These are phyloP conservation scores for Termitomyces sp. DNA, from an alignment of 768 basidiomycete genomes.

Conservation along the genomic window DNA sequence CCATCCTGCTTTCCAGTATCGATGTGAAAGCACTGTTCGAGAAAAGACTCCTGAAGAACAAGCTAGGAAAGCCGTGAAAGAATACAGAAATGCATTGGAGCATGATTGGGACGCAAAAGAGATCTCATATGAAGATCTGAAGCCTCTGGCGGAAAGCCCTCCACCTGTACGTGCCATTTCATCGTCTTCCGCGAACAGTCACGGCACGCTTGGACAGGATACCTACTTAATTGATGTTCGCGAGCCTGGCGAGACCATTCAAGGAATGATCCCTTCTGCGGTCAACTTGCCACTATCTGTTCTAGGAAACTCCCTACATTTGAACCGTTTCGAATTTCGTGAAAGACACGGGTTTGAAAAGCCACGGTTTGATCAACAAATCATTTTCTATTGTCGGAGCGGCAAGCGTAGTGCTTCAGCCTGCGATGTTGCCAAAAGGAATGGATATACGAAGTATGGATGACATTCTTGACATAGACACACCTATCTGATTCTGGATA, in stretches of 20 bases:
- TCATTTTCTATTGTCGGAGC: conserved; percentile 89
- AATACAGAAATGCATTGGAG: conserved; percentile 38
- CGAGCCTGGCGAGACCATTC: conserved; percentile 85
- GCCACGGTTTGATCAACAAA: conserved; percentile 61
- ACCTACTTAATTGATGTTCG: conserved; percentile 85
- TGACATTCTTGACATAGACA: conserved; percentile 1
- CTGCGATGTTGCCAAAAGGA: conserved; percentile 72
- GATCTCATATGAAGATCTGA: conserved; percentile 75
- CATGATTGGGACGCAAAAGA: conserved; percentile 74
- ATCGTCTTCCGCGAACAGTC: conserved; percentile 4
- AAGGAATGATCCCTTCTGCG: conserved; percentile 89
- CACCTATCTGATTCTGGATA: not conserved
- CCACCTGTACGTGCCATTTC: conserved; percentile 40
- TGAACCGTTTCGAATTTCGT: conserved; percentile 50
- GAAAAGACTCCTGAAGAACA: conserved; percentile 23
- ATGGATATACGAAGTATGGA: conserved; percentile 75
- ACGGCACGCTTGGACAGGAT: conserved; percentile 35
- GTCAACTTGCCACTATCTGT: conserved; percentile 84
- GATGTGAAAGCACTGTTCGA: conserved; percentile 14
- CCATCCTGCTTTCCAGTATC: conserved; percentile 6
- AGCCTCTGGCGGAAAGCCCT: conserved; percentile 74
- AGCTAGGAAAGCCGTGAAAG: conserved; percentile 26
- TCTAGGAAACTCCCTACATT: conserved; percentile 61
- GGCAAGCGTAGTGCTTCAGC: conserved; percentile 81
- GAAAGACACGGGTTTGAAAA: conserved; percentile 69